Evolutionary conservation across 2,329 filamentous ascomycete genomes (phyloP), one percentile per base, ranked within the genome.

Genomic region (Claviceps fusiformis): DNA sequence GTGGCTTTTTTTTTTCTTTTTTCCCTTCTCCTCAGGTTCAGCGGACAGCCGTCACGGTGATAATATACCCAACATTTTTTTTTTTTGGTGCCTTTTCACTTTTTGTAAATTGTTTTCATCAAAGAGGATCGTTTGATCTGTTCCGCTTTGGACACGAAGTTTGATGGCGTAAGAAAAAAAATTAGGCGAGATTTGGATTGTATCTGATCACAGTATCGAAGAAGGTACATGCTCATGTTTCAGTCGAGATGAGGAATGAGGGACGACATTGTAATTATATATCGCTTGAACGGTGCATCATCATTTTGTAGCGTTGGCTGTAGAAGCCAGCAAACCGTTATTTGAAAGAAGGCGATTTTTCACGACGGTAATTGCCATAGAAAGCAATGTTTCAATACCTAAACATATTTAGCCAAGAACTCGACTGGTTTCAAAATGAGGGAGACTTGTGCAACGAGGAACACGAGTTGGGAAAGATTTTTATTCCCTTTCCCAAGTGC

Each of bases 1-100:
- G 67, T 68, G 19, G 19, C 19, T 63, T 61, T 67, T 39, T 63
- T 61, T 67, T 39, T 15, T 27, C 8, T 50, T 17, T 9, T 47
- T 47, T 46, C 24, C 35, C 29, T 33, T 13, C 17, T 19, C 62
- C 62, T 50, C 35, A 52, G 51, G 51, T 44, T 45, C 29, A 39
- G 45, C 43, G 49, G 27, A 41, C 45, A 39, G 48, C 44, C 51
- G 37, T 35, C 49, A 60, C 63, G 60, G 60, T 62, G 61, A 47
- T 43, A 37, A 63, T 65, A 69, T 69, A 68, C 66, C 67, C 67
- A 64, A 59, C 37, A 53, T 49, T 50, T 50, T 37, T 9, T 56
- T 33, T 33, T 56, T 50, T 51, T 41, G 29, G 27, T 44, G 17
- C 39, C 45, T 45, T 41, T 47, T 41, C 10, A 15, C 29, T 45